Conservation (phyloP, 2,329 filamentous ascomycete species). For the Colletotrichum tofieldiae region DNA sequence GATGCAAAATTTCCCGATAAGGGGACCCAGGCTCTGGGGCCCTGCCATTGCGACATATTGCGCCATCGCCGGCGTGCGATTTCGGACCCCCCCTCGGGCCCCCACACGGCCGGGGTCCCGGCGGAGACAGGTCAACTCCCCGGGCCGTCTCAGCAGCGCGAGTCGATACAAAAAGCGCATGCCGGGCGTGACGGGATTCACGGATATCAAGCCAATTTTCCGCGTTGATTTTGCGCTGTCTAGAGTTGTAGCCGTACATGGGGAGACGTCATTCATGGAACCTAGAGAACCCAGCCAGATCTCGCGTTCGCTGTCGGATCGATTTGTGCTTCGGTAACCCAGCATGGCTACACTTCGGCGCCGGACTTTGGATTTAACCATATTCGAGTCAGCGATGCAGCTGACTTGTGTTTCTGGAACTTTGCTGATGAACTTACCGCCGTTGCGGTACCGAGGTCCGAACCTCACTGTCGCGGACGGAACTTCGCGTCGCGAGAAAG, state of each 20-base stretch:
- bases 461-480: slow-evolving; percentile 2
- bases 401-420: slow-evolving; percentile 29
- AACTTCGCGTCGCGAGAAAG: slow-evolving; percentile 36
- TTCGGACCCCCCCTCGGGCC: slow-evolving; percentile 27
- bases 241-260: too few relatives aligned
- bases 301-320: not conserved
- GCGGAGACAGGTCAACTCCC: slow-evolving; percentile 15
- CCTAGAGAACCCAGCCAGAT: not conserved
- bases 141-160: not conserved
- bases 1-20: slow-evolving; percentile 22
- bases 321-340: not conserved
- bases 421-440: slow-evolving; percentile 18
- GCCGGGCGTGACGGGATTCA: not conserved
- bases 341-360: not conserved
- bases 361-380: slow-evolving; percentile 10
- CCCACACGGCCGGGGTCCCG: slow-evolving; percentile 22
- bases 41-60: slow-evolving; percentile 37
- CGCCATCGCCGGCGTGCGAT: slow-evolving; percentile 35
- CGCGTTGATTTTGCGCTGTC: not conserved
- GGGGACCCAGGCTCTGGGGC: slow-evolving; percentile 31
- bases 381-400: slow-evolving; percentile 14
- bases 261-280: not conserved
- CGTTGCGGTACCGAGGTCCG: slow-evolving; percentile 22
- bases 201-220: not conserved
- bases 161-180: not conserved